Percentiles rank a stretch among this genome's conserved stretches.
These are phyloP conservation scores for Hymenoscyphus linearis DNA, from an alignment of 2,329 filamentous ascomycete genomes.

Conservation along the genomic window DNA sequence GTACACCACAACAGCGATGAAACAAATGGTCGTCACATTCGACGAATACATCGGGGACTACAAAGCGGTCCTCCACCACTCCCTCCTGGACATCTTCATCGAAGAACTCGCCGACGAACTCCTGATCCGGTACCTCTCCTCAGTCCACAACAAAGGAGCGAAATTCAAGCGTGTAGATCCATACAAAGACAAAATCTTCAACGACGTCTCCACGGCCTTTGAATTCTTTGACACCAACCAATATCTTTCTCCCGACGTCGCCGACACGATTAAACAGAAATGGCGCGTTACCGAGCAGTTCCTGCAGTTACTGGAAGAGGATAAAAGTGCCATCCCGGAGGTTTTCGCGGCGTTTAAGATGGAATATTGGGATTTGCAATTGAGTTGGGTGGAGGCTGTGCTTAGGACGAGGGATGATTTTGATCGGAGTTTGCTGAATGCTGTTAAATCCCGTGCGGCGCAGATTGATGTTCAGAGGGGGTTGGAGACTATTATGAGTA, in stretches of 20 bases:
- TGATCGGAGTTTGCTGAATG: conserved; percentile 81
- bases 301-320: conserved; percentile 70
- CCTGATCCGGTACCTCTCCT: conserved; percentile 75
- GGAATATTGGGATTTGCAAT: conserved; percentile 88
- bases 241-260: conserved; percentile 60
- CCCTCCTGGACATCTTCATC: conserved; percentile 83
- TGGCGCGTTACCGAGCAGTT: conserved; percentile 90
- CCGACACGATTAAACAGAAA: conserved; percentile 72
- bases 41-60: conserved; percentile 94
- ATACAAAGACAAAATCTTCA: conserved; percentile 88
- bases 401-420: conserved; percentile 86
- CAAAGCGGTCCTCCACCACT: conserved; percentile 74
- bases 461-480: conserved; percentile 77
- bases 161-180: conserved; percentile 84
- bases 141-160: conserved; percentile 82
- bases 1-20: conserved; percentile 84
- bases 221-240: conserved; percentile 71
- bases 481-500: conserved; percentile 89
- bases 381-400: conserved; percentile 93
- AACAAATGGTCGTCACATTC: conserved; percentile 89
- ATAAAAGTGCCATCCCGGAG: conserved; percentile 66
- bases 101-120: conserved; percentile 92
- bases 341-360: conserved; percentile 80
- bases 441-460: conserved; percentile 82
- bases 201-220: conserved; percentile 86